These are phyloP conservation scores for Pistacia integerrima DNA, from an alignment of 345 rosid genomes.

Conservation along the genomic window DNA sequence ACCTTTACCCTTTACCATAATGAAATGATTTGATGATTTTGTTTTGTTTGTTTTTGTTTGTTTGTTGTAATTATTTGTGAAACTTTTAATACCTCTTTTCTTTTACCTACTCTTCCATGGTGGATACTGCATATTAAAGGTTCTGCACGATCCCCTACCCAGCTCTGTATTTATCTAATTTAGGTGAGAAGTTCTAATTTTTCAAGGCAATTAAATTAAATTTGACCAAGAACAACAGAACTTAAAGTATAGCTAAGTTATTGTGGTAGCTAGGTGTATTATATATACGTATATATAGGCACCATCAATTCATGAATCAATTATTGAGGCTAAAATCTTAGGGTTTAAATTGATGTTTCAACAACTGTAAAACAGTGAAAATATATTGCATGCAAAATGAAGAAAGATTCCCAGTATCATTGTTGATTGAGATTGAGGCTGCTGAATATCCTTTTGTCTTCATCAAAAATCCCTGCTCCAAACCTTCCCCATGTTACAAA, in stretches of 20 bases:
- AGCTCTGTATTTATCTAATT: neutral
- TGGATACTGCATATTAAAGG: neutral
- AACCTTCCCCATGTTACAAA: conserved; percentile 3
- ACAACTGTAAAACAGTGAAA: neutral
- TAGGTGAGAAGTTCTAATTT: neutral
- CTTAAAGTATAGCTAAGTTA: no score
- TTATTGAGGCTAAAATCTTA: neutral
- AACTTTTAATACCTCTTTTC: neutral
- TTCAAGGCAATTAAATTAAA: neutral
- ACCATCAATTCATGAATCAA: neutral
- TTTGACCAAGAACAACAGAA: no score
- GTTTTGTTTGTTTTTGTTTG: neutral
- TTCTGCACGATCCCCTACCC: neutral
- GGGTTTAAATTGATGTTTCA: neutral
- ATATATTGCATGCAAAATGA: neutral
- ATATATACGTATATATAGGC: no score
- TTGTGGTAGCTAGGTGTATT: no score
- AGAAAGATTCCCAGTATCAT: neutral
- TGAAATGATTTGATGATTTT: neutral
- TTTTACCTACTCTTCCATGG: neutral
- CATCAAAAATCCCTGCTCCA: no score
- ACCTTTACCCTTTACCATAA: neutral
- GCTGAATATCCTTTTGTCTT: no score
- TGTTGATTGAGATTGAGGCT: neutral
- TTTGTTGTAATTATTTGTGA: neutral